Percentiles rank a stretch among this genome's conserved stretches.
Conservation (phyloP, 108 stramenopile species). For the Skeletonema grethae region DNA sequence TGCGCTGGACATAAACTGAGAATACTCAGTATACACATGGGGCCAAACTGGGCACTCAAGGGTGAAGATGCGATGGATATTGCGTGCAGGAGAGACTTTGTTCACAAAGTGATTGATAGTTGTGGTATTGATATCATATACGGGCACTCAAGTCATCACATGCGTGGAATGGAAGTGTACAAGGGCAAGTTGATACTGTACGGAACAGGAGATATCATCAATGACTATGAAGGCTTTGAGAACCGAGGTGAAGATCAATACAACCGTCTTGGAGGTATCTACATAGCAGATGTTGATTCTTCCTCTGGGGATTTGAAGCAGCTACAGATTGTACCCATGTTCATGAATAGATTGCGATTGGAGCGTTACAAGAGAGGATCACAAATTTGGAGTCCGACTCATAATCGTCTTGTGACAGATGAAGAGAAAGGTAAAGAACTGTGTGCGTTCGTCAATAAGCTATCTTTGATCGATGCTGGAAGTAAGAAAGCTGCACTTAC, state of each 20-base stretch:
- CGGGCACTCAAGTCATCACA: slow-evolving; percentile 41
- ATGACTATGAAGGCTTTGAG: slow-evolving; percentile 40
- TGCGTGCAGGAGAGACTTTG: slow-evolving; percentile 18
- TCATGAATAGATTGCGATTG: slow-evolving; percentile 25
- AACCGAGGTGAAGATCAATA: slow-evolving; percentile 29
- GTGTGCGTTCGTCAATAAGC: no score
- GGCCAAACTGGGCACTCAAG: slow-evolving; percentile 26
- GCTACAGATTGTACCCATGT: slow-evolving; percentile 13
- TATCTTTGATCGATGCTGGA: not conserved
- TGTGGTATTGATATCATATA: slow-evolving; percentile 30
- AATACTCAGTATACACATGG: slow-evolving; percentile 25
- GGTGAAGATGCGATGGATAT: slow-evolving; percentile 1
- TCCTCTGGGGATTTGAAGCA: slow-evolving; percentile 3
- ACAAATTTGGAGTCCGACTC: no score
- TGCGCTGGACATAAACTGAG: no score
- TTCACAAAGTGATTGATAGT: slow-evolving; percentile 28
- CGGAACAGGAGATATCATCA: slow-evolving; percentile 35
- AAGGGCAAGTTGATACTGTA: slow-evolving; percentile 38
- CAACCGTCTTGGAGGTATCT: slow-evolving; percentile 9
- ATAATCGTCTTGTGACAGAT: no score
- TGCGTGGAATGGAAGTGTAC: slow-evolving; percentile 32
- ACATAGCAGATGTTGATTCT: slow-evolving; percentile 8
- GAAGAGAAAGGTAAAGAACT: no score
- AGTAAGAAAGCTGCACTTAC: no score
- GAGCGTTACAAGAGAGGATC: no score